A percentile compares a stretch with the other conserved stretches of the same genome.
Conservation (phyloP, 768 basidiomycete genomes). For the Mycena metata region DNA sequence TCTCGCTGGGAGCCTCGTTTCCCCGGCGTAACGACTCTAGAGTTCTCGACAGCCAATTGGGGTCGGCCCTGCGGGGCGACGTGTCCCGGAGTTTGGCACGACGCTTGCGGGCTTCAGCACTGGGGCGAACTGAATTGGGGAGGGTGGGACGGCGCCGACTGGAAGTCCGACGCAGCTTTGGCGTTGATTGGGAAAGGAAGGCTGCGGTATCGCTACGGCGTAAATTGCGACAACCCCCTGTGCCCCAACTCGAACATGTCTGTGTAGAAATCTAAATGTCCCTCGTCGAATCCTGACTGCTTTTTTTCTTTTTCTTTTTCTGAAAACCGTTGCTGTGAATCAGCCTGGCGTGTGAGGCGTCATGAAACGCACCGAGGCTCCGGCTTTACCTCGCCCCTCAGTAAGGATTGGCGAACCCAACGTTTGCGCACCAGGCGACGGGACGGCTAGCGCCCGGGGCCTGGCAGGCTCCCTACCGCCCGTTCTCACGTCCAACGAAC, state of each 20-base stretch:
- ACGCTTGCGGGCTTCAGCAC: neutral
- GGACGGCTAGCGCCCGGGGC: no score
- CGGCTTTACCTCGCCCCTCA: no score
- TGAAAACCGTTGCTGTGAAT: no score
- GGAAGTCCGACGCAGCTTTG: neutral
- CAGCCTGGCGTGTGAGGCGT: no score
- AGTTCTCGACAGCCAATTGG: neutral
- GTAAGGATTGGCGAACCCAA: no score
- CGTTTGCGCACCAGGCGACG: no score
- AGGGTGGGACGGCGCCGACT: neutral
- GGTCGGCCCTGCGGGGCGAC: neutral
- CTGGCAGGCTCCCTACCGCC: no score
- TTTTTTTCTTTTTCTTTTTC: no score
- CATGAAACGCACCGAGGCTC: no score
- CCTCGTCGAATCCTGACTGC: no score
- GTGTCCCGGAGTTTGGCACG: neutral
- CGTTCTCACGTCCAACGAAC: no score
- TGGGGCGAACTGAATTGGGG: slow-evolving; percentile 1
- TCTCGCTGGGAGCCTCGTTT: neutral
- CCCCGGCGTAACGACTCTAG: neutral
- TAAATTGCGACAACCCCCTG: neutral
- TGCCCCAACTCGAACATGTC: neutral
- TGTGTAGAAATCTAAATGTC: no score
- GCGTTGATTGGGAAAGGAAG: neutral
- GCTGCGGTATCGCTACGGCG: neutral